Base-by-base conservation (phyloP, 345 rosid species). In the Nasturtium officinale region DNA sequence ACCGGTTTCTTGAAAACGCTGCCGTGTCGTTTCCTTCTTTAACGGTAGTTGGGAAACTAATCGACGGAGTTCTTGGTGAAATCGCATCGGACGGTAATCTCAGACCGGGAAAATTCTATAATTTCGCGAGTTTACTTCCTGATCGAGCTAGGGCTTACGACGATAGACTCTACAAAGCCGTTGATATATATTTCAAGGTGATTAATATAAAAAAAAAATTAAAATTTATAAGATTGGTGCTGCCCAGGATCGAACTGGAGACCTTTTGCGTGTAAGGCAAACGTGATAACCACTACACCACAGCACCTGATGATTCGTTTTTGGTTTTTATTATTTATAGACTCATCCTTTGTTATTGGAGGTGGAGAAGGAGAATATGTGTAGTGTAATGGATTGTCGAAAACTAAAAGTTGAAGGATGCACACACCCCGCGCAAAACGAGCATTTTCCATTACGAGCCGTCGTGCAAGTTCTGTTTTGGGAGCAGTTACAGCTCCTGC, bases 391-490 rank as follows among this genome's bases (percentile, higher is more conserved):
- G 78, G 97, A 93, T 50, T 90, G 85, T 48, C 90, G 81, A 35
- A 90, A 90, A 78, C 84, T 93, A 1, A 90, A 90, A 6, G 74
- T 93, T 9, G 98, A 89, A 71, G 98, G 94, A 21, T 93, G 97
- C 86, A 90, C 92, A 1, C 97, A 93, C 85, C 96, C 97, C 2
- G 96, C 98, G 4, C 96, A 90, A 68, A 93, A 90, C 77, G 97
- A 89, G 87, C 87, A 92, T 69, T 66, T 93, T 6, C 98, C 98
- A 2, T 66, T 93, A 61, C 90, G 94, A 9, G 86, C 88, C 40
- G 89, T 93, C 32, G 97, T 93, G 9, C 91, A 89, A 71, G 96
- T 92, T 9, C 59, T 89, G 54, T 89, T 92, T 70, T 85, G 86
- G 56, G 95, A 92, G 84, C 92, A 92, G 75, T 65, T 90, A 2